phyloP scores from a whole-genome alignment of 805 yeast genomes.

The Candida taoyuanica region DNA sequence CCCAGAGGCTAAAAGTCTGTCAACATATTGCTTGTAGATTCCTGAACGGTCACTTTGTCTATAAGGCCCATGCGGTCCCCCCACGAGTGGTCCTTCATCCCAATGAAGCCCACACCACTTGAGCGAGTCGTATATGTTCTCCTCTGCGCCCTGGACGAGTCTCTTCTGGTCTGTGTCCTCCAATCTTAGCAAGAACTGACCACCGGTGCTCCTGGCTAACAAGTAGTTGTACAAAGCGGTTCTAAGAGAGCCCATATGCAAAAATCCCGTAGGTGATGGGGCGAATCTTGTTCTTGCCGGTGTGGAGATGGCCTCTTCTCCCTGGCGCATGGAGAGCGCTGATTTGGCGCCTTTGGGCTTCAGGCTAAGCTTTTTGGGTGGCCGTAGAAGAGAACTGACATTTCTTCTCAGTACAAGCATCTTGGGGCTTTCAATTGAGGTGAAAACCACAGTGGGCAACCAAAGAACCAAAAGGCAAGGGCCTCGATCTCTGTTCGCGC shows the following conservation, averaged over 20 bases:
- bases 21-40: conserved; percentile 60
- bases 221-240: conserved; percentile 90
- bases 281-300: conserved; percentile 93
- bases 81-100: conserved; percentile 73
- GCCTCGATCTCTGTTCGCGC: no score
- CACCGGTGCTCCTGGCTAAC: conserved; percentile 73
- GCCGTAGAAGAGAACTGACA: conserved; percentile 13
- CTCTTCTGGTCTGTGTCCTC: conserved; percentile 93
- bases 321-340: conserved; percentile 41
- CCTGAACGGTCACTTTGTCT: conserved; percentile 75
- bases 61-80: conserved; percentile 59
- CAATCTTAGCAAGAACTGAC: conserved; percentile 73
- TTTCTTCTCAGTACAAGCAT: no score
- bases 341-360: conserved; percentile 9
- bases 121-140: conserved; percentile 68
- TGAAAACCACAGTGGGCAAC: no score
- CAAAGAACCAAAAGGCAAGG: no score
- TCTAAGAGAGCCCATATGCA: conserved; percentile 91
- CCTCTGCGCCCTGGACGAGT: conserved; percentile 76
- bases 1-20: conserved; percentile 54
- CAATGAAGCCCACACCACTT: conserved; percentile 69
- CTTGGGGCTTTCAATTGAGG: no score
- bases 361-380: conserved; percentile 13
- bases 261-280: conserved; percentile 94
- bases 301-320: no score